A percentile compares a stretch with the other conserved stretches of the same genome.
Conservation (phyloP, 495 filamentous ascomycete genomes). For the Aspergillus campestris region DNA sequence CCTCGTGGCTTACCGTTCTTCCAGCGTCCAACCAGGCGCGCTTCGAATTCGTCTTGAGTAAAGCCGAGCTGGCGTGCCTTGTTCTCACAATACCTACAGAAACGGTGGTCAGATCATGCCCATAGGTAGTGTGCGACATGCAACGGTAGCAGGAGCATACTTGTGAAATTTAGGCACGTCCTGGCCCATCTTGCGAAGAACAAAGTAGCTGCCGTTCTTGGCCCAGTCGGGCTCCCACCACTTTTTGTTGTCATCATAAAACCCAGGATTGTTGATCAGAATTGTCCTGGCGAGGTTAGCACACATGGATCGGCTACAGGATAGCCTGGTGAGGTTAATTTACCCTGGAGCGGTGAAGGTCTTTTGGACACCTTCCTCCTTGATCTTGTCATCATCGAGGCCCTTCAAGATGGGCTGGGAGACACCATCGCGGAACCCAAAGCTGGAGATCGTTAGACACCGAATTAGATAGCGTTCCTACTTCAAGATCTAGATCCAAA, state of each 20-base stretch:
- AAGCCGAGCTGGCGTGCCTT: background rate
- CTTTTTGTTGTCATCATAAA: no score
- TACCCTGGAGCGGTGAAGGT: conserved; percentile 16
- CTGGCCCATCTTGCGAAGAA: conserved; percentile 27
- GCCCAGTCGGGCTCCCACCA: conserved; percentile 19
- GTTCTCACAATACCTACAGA: no score
- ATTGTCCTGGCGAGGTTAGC: no score
- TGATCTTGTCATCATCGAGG: conserved; percentile 8
- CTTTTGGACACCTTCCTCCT: conserved; percentile 8
- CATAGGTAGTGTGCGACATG: background rate
- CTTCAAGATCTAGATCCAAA: background rate
- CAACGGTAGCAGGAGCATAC: conserved; percentile 1
- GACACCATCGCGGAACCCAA: conserved; percentile 25
- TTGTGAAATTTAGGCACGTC: conserved; percentile 23
- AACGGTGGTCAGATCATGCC: background rate
- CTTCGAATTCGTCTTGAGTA: conserved; percentile 19
- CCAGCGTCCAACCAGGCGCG: conserved; percentile 30
- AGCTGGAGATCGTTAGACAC: conserved; percentile 9
- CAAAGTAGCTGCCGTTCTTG: conserved; percentile 29
- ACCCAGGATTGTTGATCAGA: no score
- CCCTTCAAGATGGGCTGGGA: conserved; percentile 23
- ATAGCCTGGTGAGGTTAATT: background rate
- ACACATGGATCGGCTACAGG: background rate
- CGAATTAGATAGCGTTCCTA: background rate
- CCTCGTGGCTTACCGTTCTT: conserved; percentile 20